Evolutionary conservation across 805 yeast genomes (phyloP), one percentile per base, ranked within the genome.

Genomic region (Kazachstania africana): DNA sequence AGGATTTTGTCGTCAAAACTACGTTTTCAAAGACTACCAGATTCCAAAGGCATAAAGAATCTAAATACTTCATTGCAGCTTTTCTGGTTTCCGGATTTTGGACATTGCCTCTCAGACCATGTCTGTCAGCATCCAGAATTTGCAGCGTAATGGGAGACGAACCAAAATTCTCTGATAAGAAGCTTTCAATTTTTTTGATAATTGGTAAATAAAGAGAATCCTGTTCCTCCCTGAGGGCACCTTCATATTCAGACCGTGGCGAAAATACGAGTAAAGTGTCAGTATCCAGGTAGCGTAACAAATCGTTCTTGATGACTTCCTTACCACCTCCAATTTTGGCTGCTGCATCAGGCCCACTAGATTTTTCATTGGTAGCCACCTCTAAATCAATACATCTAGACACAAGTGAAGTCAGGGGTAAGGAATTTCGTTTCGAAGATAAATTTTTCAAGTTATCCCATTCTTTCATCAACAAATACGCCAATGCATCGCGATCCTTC

Each of bases 181-280:
- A 72, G 20, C 60, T 52, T 48, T 83, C 88, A 52, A 76, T 75
- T 29, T 75, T 72, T 27, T 57, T 54, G 18, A 84, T 79, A 25
- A 88, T 61, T 0, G 95, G 95, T 35, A 75, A 56, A 56, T 83
- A 93, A 34, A 66, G 58, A 43, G 74, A 72, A 40, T 83, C 77
- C 57, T 91, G 98, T n/a, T 72, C 83, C 24, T 61, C 53, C 48
- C 98, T 69, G 39, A 91, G 64, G 26, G 62, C 64, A 8, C 97
- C 97, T 42, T 81, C 87, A 50, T 80, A 84, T 52, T 88, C 97
- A 26, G 62, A 65, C 8, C 45, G 42, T 9, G 95, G 94, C 1
- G 95, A 76, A 48, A 87, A 79, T 6, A 88, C 84, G 32, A 91
- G 65, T 39, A 94, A 62, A 2, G 97, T 85, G 55, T 91, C 99